Evolutionary conservation across 2,329 filamentous ascomycete genomes (phyloP).

Genomic region (Aspergillus niger): DNA sequence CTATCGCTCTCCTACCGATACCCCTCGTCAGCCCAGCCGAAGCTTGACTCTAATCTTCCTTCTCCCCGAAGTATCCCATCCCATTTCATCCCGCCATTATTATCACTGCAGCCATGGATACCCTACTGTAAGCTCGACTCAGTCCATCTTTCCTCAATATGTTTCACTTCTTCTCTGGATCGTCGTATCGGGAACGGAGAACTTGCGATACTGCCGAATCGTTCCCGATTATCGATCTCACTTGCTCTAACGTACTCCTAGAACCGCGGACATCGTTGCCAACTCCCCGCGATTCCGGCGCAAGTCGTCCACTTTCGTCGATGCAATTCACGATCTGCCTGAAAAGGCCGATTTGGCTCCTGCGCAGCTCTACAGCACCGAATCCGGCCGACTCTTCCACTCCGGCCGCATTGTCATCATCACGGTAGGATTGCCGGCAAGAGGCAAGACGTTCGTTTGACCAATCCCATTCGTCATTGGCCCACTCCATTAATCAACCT

Average conservation of each 20-base stretch:
- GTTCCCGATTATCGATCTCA: neutral
- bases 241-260: slow-evolving; percentile 43
- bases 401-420: slow-evolving; percentile 96
- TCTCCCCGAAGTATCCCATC: neutral
- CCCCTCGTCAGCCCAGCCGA: neutral
- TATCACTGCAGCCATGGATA: slow-evolving; percentile 45
- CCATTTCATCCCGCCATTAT: neutral
- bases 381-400: slow-evolving; percentile 95
- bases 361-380: slow-evolving; percentile 96
- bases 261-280: slow-evolving; percentile 87
- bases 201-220: neutral
- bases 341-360: slow-evolving; percentile 84
- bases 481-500: slow-evolving; percentile 3
- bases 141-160: neutral
- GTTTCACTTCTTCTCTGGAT: neutral
- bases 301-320: slow-evolving; percentile 93
- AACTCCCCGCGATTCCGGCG: slow-evolving; percentile 88
- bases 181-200: neutral
- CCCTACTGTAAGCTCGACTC: slow-evolving; percentile 45
- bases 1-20: neutral
- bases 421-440: slow-evolving; percentile 90
- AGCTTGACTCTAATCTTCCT: slow-evolving; percentile 12
- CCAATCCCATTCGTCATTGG: slow-evolving; percentile 2
- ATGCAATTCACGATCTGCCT: slow-evolving; percentile 91
- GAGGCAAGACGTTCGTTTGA: slow-evolving; percentile 80